Conservation (phyloP, 306 rosid species). For the Sicyos edulis region DNA sequence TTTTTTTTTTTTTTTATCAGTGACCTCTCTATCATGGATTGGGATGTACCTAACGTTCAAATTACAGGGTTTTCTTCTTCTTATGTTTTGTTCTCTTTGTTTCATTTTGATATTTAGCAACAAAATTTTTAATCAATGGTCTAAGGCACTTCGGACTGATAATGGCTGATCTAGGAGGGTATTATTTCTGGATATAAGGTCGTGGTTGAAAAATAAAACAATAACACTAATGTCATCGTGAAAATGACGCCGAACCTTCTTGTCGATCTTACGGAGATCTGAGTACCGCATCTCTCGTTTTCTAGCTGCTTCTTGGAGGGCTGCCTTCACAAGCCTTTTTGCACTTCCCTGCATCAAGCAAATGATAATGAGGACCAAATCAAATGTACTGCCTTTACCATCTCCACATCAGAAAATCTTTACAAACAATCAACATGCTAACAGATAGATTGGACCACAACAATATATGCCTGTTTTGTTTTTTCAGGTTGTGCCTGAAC, state of each 20-base stretch:
- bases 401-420: background rate
- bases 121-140: slow-evolving; percentile 33
- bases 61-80: background rate
- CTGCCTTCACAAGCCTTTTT: slow-evolving; percentile 75
- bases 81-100: background rate
- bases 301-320: slow-evolving; percentile 84
- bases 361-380: background rate
- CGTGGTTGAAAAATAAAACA: slow-evolving; percentile 83
- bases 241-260: slow-evolving; percentile 81
- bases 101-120: background rate
- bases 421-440: background rate
- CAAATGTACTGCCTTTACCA: background rate
- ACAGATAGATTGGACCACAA: background rate
- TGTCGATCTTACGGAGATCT: slow-evolving; percentile 69
- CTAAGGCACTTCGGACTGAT: slow-evolving; percentile 52
- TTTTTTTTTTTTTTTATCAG: slow-evolving; percentile 4
- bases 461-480: background rate
- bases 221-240: slow-evolving; percentile 79
- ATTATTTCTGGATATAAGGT: slow-evolving; percentile 56
- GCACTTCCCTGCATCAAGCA: slow-evolving; percentile 70
- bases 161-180: slow-evolving; percentile 38
- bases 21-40: slow-evolving; percentile 12
- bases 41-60: background rate
- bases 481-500: too few relatives aligned
- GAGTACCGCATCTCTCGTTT: slow-evolving; percentile 82